Conservation (phyloP, 257 asterid genomes). For the Nemophila menziesii region DNA sequence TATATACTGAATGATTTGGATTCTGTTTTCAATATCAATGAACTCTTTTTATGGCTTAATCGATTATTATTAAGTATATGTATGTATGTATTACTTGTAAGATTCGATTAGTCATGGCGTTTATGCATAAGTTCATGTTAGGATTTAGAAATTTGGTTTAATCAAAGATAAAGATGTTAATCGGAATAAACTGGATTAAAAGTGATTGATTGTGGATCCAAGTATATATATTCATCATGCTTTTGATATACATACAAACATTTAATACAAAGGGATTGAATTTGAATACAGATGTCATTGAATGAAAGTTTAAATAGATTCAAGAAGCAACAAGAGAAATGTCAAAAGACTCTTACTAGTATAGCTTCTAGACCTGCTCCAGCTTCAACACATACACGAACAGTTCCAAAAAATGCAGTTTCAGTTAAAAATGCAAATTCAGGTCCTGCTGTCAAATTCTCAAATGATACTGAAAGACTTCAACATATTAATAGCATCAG, state of each 20-base stretch:
- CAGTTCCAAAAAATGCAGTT: conserved; percentile 26
- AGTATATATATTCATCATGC: too few species aligned
- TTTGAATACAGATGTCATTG: conserved; percentile 1
- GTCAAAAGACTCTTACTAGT: conserved; percentile 13
- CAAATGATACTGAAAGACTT: conserved; percentile 73
- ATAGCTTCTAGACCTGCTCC: conserved; percentile 36
- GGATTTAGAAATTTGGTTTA: too few species aligned
- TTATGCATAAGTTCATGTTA: too few species aligned
- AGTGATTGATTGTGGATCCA: too few species aligned
- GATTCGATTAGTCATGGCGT: too few species aligned
- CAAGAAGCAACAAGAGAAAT: conserved; percentile 17
- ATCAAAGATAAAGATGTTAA: too few species aligned
- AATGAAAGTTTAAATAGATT: conserved; percentile 12
- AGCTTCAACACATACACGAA: conserved; percentile 24
- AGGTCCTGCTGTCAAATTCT: conserved; percentile 56
- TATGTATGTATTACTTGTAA: too few species aligned
- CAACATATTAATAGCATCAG: conserved; percentile 82
- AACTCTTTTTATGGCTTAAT: too few species aligned
- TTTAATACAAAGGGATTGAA: background rate
- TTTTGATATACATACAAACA: too few species aligned
- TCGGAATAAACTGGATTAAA: background rate
- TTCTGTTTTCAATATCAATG: too few species aligned
- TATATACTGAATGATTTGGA: too few species aligned
- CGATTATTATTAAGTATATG: too few species aligned
- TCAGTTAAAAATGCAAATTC: conserved; percentile 34